Conservation (phyloP, 805 yeast genomes). For the Suhomyces pyralidae region DNA sequence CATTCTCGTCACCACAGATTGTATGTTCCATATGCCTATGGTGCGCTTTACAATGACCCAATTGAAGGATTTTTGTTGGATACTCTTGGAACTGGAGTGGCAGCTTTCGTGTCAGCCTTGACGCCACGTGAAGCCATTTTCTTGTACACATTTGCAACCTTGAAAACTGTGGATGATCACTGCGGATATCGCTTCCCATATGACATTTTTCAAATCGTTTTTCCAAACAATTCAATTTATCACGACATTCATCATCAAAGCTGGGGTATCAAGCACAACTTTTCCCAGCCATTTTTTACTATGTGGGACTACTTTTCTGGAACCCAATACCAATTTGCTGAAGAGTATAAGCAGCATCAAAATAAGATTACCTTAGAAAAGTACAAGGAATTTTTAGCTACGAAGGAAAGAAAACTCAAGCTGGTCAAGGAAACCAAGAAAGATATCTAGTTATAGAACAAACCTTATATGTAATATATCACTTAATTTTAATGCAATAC, state of each 20-base stretch:
- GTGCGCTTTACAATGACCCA: slow-evolving; percentile 93
- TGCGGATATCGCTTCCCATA: slow-evolving; percentile 95
- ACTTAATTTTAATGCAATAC: neutral
- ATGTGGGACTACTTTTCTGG: slow-evolving; percentile 80
- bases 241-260: slow-evolving; percentile 98
- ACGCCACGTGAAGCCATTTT: slow-evolving; percentile 74
- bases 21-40: slow-evolving; percentile 95
- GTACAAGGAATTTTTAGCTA: slow-evolving; percentile 55
- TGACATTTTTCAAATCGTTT: slow-evolving; percentile 84
- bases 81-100: slow-evolving; percentile 88
- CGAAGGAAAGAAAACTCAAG: slow-evolving; percentile 21
- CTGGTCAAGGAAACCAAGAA: slow-evolving; percentile 4
- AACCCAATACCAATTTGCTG: slow-evolving; percentile 65
- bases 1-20: slow-evolving; percentile 94
- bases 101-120: slow-evolving; percentile 59
- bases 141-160: slow-evolving; percentile 81
- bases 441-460: slow-evolving; percentile 3
- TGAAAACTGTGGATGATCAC: slow-evolving; percentile 97
- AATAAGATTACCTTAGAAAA: slow-evolving; percentile 63
- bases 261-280: slow-evolving; percentile 91
- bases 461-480: neutral
- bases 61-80: slow-evolving; percentile 91
- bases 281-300: slow-evolving; percentile 93
- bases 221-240: slow-evolving; percentile 93
- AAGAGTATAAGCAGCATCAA: slow-evolving; percentile 63